Percentiles rank a stretch among this genome's conserved stretches.
Conservation (phyloP, 441 rosid genomes). For the Gossypium aridum region DNA sequence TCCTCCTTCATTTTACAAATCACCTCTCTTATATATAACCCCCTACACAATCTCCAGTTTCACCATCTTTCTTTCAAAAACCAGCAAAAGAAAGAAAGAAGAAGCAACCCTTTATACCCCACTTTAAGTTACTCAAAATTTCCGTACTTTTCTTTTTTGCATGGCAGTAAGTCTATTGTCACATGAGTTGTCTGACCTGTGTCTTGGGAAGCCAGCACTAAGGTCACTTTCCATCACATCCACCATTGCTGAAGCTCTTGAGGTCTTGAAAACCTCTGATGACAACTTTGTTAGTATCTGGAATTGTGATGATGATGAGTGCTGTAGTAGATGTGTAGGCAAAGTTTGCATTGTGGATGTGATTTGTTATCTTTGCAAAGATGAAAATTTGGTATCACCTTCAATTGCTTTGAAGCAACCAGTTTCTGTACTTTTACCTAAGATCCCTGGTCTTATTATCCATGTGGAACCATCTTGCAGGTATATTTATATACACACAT, state of each 20-base stretch:
- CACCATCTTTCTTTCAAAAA: neutral
- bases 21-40: neutral
- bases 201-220: constrained; percentile 82
- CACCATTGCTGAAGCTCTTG: constrained; percentile 48
- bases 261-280: constrained; percentile 45
- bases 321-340: constrained; percentile 51
- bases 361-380: constrained; percentile 57
- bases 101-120: neutral
- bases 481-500: constrained; percentile 23
- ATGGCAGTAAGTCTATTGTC: constrained; percentile 66
- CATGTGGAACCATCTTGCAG: constrained; percentile 65
- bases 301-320: constrained; percentile 42
- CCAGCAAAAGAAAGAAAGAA: neutral
- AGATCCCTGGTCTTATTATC: constrained; percentile 34
- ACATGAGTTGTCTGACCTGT: constrained; percentile 67
- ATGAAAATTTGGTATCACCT: constrained; percentile 43
- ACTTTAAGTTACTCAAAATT: neutral
- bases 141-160: constrained; percentile 16
- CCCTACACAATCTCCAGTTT: neutral
- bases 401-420: constrained; percentile 42
- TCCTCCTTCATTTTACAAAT: neutral
- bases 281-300: constrained; percentile 61
- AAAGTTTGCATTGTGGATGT: constrained; percentile 84
- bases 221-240: constrained; percentile 46
- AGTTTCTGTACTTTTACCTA: constrained; percentile 54